Base-by-base conservation (phyloP, 1,284 basidiomycete species). In the Cerrena zonata region DNA sequence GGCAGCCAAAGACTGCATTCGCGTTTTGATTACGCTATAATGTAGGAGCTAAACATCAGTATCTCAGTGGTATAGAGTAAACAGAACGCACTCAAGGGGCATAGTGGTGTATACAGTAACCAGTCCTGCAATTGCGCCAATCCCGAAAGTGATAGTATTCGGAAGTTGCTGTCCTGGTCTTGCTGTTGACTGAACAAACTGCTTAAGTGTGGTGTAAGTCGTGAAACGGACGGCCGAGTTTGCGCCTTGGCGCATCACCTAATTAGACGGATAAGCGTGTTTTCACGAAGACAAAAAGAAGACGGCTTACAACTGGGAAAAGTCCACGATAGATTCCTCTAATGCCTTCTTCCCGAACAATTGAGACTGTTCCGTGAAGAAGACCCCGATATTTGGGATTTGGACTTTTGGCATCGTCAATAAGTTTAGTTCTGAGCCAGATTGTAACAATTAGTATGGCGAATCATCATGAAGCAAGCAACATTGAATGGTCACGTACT, bases 61-160 rank as follows among this genome's bases (percentile, higher is more conserved):
- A 7, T 25, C 40, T 41, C 37, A 40, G 22, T 42, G 40, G 11
- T 38, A 49, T 19, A 23, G 41, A 26, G 24, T 21, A 41, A 50
- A 18, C 23, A 21, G 34, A 15, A 77, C 89, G 60, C 56, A 92
- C 91, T 95, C 93, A 18, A 96, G 76, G 3, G 93, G 93, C 88
- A 95, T 94, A 0, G 93, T 96, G 36, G 82, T 79, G 71, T 92
- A 98, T 2, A 98, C 95, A 0, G 95, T 99, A 11, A 97, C 92
- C 34, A 97, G 75, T 0, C 96, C 95, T 0, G 95, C 94, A 22
- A 93, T 78, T 0, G 89, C 92, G 39, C 96, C 95, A 50, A 99
- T 94, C 0, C 84, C 91, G 66, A 99, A 98, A 0, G 95, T 98
- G 61, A 97, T 85, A 26, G 88, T 83, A 46, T 77, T 85, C 0